phyloP scores from a whole-genome alignment of 345 rosid species.

The Brassica napus region Da-Ae NC_063434.1:20526001-20526500 shows the following conservation, averaged over 20 bases:
- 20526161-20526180: too few relatives aligned
- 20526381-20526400: slow-evolving; percentile 49
- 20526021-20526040: neutral
- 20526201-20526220: neutral
- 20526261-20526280: neutral
- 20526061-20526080: neutral
- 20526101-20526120: neutral
- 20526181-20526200: neutral
- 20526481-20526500: neutral
- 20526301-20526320: slow-evolving; percentile 7
- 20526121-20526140: neutral
- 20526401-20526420: slow-evolving; percentile 34
- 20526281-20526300: neutral
- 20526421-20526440: slow-evolving; percentile 41
- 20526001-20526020: slow-evolving; percentile 9
- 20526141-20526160: neutral
- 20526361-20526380: slow-evolving; percentile 45
- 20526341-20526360: slow-evolving; percentile 19
- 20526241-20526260: slow-evolving; percentile 30
- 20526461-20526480: slow-evolving; percentile 31
- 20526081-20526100: neutral
- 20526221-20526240: neutral
- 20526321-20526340: neutral
- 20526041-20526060: neutral
- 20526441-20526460: slow-evolving; percentile 47